Evolutionary conservation across 192 early-diverging fungal species (phyloP), one percentile per base, ranked within the genome.

Genomic region (Thoreauomyces humboldtii): DNA sequence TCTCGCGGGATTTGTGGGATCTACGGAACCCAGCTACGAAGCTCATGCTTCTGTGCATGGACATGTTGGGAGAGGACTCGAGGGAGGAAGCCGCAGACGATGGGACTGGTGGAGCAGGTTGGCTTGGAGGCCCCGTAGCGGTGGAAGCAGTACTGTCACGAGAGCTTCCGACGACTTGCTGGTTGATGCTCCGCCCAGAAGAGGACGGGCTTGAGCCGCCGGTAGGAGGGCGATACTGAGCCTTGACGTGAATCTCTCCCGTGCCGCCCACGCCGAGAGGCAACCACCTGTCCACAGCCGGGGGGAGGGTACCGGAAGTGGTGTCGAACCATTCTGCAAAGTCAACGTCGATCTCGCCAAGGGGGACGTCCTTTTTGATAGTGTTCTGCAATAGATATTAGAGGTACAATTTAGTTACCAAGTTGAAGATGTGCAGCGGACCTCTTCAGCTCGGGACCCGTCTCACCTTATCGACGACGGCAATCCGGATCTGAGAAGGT

Each of bases 381-480:
- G 79, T 74, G 70, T 93, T 91, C 59, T 89, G 81, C 69, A n/a
- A n/a, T n/a, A n/a, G n/a, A n/a, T n/a, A n/a, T n/a, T n/a, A n/a
- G n/a, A n/a, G n/a, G n/a, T n/a, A n/a, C n/a, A n/a, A n/a, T n/a
- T n/a, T n/a, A n/a, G n/a, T n/a, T n/a, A n/a, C n/a, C n/a, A n/a
- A n/a, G n/a, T n/a, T n/a, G n/a, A n/a, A n/a, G n/a, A n/a, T n/a
- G n/a, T n/a, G n/a, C n/a, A n/a, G n/a, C n/a, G n/a, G n/a, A n/a
- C n/a, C n/a, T n/a, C n/a, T n/a, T n/a, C n/a, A n/a, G n/a, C n/a
- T n/a, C n/a, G n/a, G n/a, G n/a, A n/a, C n/a, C n/a, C n/a, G n/a
- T n/a, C n/a, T n/a, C n/a, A n/a, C n/a, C n/a, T n/a, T n/a, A 29
- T 91, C 89, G 45, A 80, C 75, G 21, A 93, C 77, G 41, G 73